Evolutionary conservation across 257 asterid species (phyloP).

Genomic region (Solanum microdontum): DNA sequence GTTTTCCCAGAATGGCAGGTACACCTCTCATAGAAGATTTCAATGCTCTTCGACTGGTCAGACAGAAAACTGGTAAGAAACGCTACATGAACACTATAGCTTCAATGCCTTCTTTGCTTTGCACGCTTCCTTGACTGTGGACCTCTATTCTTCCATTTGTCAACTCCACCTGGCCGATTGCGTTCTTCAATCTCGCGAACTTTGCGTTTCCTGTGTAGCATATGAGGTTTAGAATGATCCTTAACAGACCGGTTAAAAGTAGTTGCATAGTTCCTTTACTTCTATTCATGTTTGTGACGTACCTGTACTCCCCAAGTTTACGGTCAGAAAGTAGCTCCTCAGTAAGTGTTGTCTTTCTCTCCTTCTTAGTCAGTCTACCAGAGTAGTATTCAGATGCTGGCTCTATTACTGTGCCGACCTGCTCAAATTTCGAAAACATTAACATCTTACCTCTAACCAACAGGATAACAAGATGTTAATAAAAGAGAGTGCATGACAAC

Average conservation of each 20-base stretch:
- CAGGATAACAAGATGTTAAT: neutral
- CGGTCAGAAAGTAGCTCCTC: constrained; percentile 78
- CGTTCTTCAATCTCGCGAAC: constrained; percentile 76
- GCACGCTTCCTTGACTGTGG: constrained; percentile 28
- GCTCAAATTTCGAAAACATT: constrained; percentile 6
- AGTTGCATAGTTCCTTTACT: neutral
- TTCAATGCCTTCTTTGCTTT: constrained; percentile 29
- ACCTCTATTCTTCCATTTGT: constrained; percentile 62
- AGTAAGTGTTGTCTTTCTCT: constrained; percentile 71
- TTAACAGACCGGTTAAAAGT: neutral
- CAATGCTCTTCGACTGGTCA: neutral
- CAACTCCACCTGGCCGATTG: constrained; percentile 62
- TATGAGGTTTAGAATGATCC: neutral
- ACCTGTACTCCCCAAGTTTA: constrained; percentile 48
- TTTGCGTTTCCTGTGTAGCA: constrained; percentile 67
- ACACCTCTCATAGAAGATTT: neutral
- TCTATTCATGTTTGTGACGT: neutral
- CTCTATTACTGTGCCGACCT: constrained; percentile 93
- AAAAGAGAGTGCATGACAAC: neutral
- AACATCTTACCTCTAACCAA: neutral
- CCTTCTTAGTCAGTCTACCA: constrained; percentile 83
- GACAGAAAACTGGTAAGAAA: neutral
- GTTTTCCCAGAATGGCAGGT: neutral
- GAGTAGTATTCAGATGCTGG: constrained; percentile 60
- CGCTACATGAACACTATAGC: neutral